Evolutionary conservation across 352 stramenopile genomes (phyloP).

Genomic region (Phytophthora lateralis): DNA sequence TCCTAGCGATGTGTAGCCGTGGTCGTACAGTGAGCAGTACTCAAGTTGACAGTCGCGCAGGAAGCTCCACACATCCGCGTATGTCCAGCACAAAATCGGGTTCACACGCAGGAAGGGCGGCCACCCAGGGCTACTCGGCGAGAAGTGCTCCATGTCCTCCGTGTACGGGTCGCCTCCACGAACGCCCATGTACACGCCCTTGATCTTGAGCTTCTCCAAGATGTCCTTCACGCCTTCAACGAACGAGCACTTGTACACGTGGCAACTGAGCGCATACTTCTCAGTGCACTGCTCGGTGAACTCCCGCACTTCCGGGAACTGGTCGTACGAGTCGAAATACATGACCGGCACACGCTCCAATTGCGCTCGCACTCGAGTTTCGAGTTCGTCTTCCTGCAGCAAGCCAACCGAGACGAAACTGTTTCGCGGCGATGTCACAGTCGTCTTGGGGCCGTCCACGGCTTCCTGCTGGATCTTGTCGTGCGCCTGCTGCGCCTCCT

Average conservation of each 20-base stretch:
- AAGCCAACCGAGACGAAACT: slow-evolving; percentile 59
- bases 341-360: slow-evolving; percentile 86
- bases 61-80: slow-evolving; percentile 95
- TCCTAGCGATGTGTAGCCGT: slow-evolving; percentile 94
- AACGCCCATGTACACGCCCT: slow-evolving; percentile 92
- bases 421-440: slow-evolving; percentile 65
- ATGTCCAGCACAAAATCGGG: slow-evolving; percentile 97
- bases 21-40: slow-evolving; percentile 92
- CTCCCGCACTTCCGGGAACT: slow-evolving; percentile 93
- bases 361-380: slow-evolving; percentile 44
- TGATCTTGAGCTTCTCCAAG: slow-evolving; percentile 84
- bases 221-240: slow-evolving; percentile 92
- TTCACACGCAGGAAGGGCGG: slow-evolving; percentile 98
- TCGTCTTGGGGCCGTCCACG: slow-evolving; percentile 32
- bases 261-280: slow-evolving; percentile 63
- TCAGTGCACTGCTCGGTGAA: slow-evolving; percentile 84
- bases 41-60: slow-evolving; percentile 85
- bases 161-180: slow-evolving; percentile 94
- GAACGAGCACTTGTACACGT: slow-evolving; percentile 91
- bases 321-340: slow-evolving; percentile 96
- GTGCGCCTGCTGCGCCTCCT: slow-evolving; percentile 36
- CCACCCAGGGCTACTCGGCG: slow-evolving; percentile 88
- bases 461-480: slow-evolving; percentile 17
- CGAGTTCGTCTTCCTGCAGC: slow-evolving; percentile 55
- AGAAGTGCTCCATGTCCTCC: slow-evolving; percentile 85